Evolutionary conservation across 257 asterid species (phyloP), one percentile per base, ranked within the genome.

Genomic region (Salvia splendens): DNA sequence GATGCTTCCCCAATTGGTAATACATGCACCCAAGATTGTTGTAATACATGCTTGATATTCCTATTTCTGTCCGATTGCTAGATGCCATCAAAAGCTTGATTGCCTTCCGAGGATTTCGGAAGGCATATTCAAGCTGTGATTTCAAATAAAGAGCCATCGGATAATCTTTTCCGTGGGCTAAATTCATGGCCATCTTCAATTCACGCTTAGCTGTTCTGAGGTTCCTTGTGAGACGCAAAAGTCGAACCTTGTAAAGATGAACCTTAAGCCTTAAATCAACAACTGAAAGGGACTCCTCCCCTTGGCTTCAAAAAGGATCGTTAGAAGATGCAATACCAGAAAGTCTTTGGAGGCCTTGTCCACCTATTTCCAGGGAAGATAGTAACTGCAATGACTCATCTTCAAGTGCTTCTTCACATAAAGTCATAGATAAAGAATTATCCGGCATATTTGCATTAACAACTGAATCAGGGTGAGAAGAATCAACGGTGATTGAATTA

Each of bases 121-220:
- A 95, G 52, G 96, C 87, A 73, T 89, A 89, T 78, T 93, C 98
- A 67, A 89, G 97, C 80, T 87, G 96, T 6, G 97, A 87, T 78
- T 93, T 93, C 82, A 89, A 68, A 78, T 86, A 89, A 49, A 93
- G 92, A 52, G 95, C 96, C 81, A 77, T 57, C 35, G 87, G 77
- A 70, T 89, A 76, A 70, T 93, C 97, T 73, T 85, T 87, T 17
- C 86, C 97, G 40, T 85, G 91, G n/a, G 91, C 89, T 46, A 84
- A 67, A 75, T 86, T 92, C 96, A 89, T 89, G 14, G 91, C 96
- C 90, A 89, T 74, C 87, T 89, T 92, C 52, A 86, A 93, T 77
- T 87, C 97, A 68, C 96, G 96, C 74, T 89, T 92, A 33, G 98
- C 96, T 68, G 96, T 91, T 82, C 87, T 87, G 20, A 84, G 87